Evolutionary conservation across 106 monocot genomes (phyloP), one percentile per base, ranked within the genome.

Genomic region (Allium fistulosum): DNA sequence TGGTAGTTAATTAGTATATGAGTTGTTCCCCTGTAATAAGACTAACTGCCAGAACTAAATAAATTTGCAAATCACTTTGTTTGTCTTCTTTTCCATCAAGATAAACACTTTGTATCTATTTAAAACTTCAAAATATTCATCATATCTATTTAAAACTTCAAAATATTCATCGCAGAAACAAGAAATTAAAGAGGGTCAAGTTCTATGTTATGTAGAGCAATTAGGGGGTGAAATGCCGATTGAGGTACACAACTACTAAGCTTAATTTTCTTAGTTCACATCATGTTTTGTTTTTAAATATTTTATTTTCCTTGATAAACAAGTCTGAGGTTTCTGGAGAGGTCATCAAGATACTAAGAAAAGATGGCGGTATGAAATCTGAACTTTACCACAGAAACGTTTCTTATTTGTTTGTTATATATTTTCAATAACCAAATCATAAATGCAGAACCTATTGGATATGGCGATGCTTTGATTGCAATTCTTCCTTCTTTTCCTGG

Each of bases 261-360:
- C 37, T 37, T 22, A 22, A 22, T 37, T 37, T 37, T 37, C 2
- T 37, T 37, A 37, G 37, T 37, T 37, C 37, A 37, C 37, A 37
- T 37, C 37, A 37, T 37, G 37, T 37, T 4, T 5, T 37, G 37
- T 37, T 37, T 37, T 37, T 37, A 37, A 37, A 37, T 37, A 37
- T 37, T 37, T 37, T 37, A 37, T 37, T 37, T 37, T 37, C 37
- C 37, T 37, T 37, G 37, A 37, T 37, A 1, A 37, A 37, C 37
- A 79, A 90, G 90, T 86, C 90, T 57, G 86, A 90, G 68, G 83
- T 86, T 58, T 81, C 90, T 16, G 90, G 90, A 51, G 90, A 90
- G 78, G 79, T 90, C 28, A 74, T 90, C 62, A 83, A 86, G 83
- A 90, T 90, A 68, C 62, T 90, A 48, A 79, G 81, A 79, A 49